Conservation (phyloP, 352 stramenopile genomes). For the Phytophthora crassamura region DNA sequence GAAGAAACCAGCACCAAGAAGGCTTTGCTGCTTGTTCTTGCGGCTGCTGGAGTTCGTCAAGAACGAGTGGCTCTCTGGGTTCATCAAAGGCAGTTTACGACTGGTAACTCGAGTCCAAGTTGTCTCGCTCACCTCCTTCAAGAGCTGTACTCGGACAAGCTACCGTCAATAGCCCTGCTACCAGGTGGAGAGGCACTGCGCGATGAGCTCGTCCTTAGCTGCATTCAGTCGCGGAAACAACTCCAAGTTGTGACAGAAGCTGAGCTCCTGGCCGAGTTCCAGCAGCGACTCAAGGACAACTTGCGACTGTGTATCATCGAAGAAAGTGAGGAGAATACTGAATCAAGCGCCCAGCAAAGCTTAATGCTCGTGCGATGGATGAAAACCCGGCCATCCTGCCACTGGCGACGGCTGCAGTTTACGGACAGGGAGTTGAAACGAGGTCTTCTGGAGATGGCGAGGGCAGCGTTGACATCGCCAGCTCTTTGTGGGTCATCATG, state of each 20-base stretch:
- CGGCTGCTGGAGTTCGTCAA: slow-evolving; percentile 38
- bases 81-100: slow-evolving; percentile 14
- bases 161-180: slow-evolving; percentile 44
- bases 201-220: slow-evolving; percentile 40
- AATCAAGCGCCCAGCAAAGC: not conserved
- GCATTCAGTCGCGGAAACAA: slow-evolving; percentile 38
- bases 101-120: not conserved
- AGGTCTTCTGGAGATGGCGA: slow-evolving; percentile 19
- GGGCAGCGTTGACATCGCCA: slow-evolving; percentile 10
- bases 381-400: slow-evolving; percentile 29
- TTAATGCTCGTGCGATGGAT: slow-evolving; percentile 19
- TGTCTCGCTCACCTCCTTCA: slow-evolving; percentile 32
- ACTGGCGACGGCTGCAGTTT: slow-evolving; percentile 32
- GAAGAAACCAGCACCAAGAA: slow-evolving; percentile 1
- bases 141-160: slow-evolving; percentile 44
- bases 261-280: slow-evolving; percentile 42
- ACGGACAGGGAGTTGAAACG: slow-evolving; percentile 9
- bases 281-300: slow-evolving; percentile 41
- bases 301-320: slow-evolving; percentile 56
- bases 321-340: not conserved
- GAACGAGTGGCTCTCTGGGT: slow-evolving; percentile 50
- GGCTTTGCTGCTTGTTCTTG: slow-evolving; percentile 16
- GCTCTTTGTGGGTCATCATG: slow-evolving; percentile 10
- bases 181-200: slow-evolving; percentile 40
- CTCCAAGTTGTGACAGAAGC: slow-evolving; percentile 45